phyloP scores from a whole-genome alignment of 78 protist species.

The Creolimax fragrantissima region DNA sequence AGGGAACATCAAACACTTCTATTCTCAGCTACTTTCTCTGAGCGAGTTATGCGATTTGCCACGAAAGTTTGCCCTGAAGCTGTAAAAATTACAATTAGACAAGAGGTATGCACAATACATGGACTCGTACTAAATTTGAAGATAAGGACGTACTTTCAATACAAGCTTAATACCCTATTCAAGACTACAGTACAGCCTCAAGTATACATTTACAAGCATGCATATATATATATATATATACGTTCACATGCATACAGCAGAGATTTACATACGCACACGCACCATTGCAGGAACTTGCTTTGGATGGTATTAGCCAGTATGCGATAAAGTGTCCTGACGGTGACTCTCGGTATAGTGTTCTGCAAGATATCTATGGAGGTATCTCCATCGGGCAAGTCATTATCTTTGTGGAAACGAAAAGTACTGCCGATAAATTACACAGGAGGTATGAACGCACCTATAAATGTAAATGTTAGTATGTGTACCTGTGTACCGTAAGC shows the following conservation, averaged over 20 bases:
- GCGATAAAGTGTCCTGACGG: constrained; percentile 41
- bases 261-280: not conserved
- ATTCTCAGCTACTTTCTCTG: not conserved
- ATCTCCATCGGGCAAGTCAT: constrained; percentile 65
- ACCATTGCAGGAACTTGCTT: not conserved
- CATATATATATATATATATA: not conserved
- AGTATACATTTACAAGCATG: no score
- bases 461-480: no score
- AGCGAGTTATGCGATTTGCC: not conserved
- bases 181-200: no score
- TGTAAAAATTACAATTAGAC: not conserved
- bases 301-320: constrained; percentile 60
- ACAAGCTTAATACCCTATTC: no score
- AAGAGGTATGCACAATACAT: no score
- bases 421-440: not conserved
- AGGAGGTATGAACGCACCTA: no score
- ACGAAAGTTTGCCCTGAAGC: not conserved
- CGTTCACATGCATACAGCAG: no score
- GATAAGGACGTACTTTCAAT: no score
- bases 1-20: not conserved
- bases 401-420: constrained; percentile 42
- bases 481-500: no score
- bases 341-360: constrained; percentile 43
- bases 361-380: constrained; percentile 63
- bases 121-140: no score